Conservation (phyloP, 345 rosid species). For the Bretschneidera sinensis region DNA sequence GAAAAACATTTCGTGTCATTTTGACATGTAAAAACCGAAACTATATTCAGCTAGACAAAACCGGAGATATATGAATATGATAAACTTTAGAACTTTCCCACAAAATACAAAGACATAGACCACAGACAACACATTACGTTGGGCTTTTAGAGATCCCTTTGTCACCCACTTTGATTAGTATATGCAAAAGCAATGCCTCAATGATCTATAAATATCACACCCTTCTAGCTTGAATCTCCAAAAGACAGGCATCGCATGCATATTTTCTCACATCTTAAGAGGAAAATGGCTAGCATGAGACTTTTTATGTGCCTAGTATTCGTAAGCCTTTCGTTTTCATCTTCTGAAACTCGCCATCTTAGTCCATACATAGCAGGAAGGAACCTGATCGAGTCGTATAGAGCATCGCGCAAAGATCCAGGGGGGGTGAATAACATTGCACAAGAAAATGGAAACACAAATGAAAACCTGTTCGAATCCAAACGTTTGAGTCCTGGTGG, state of each 20-base stretch:
- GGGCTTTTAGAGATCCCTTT: background rate
- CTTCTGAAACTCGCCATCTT: slow-evolving; percentile 14
- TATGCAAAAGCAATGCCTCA: background rate
- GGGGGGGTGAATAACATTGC: background rate
- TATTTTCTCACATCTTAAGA: background rate
- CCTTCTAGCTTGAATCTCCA: background rate
- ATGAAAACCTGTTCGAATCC: slow-evolving; percentile 1
- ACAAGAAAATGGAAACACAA: too few species aligned
- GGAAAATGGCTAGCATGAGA: slow-evolving; percentile 15
- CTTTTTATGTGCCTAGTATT: slow-evolving; percentile 9
- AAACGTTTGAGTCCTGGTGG: slow-evolving; percentile 28
- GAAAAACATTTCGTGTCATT: too few species aligned
- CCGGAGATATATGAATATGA: too few species aligned
- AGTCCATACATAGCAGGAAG: slow-evolving; percentile 9
- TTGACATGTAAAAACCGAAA: too few species aligned
- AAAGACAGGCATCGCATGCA: background rate
- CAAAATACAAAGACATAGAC: too few species aligned
- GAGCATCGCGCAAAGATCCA: background rate
- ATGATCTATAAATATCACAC: slow-evolving; percentile 10
- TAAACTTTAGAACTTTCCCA: too few species aligned
- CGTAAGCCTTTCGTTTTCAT: slow-evolving; percentile 13
- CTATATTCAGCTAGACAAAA: too few species aligned
- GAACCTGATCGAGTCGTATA: slow-evolving; percentile 22
- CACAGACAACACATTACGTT: too few species aligned
- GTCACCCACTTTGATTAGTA: background rate